Conservation (phyloP, 73 alveolate genomes). For the Breviolum minutum region DNA sequence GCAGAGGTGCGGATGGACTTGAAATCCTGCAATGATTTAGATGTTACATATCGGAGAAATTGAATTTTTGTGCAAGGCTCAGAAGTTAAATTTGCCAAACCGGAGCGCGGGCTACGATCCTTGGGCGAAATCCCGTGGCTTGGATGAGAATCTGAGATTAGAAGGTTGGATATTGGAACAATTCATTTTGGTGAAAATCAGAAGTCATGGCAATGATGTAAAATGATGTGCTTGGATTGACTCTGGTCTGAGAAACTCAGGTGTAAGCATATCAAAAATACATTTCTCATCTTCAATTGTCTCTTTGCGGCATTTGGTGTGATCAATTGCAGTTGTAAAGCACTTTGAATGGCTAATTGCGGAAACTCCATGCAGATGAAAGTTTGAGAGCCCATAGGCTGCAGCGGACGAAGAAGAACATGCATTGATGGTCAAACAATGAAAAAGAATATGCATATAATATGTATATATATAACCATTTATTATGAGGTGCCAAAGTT, state of each 20-base stretch:
- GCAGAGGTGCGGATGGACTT: not conserved
- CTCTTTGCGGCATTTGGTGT: not conserved
- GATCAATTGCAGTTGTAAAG: not conserved
- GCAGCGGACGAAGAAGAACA: constrained; percentile 41
- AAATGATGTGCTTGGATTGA: not conserved
- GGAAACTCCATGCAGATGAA: not conserved
- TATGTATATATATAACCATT: too few relatives aligned
- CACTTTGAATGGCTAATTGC: not conserved
- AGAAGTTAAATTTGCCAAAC: constrained; percentile 16
- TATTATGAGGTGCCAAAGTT: not conserved
- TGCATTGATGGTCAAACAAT: not conserved
- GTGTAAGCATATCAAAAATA: constrained; percentile 19
- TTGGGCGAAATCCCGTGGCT: constrained; percentile 40
- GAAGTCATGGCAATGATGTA: not conserved
- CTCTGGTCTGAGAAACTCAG: not conserved
- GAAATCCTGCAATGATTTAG: too few relatives aligned
- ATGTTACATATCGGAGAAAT: too few relatives aligned
- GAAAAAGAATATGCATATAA: not conserved
- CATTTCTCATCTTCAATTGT: constrained; percentile 43
- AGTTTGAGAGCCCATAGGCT: not conserved
- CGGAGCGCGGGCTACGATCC: constrained; percentile 29
- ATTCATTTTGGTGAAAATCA: not conserved
- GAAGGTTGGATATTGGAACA: not conserved
- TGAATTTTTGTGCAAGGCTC: not conserved
- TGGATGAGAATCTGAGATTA: not conserved